These are phyloP conservation scores for Iris macrosiphon DNA, from an alignment of 106 monocot species.

Conservation along the genomic window DNA sequence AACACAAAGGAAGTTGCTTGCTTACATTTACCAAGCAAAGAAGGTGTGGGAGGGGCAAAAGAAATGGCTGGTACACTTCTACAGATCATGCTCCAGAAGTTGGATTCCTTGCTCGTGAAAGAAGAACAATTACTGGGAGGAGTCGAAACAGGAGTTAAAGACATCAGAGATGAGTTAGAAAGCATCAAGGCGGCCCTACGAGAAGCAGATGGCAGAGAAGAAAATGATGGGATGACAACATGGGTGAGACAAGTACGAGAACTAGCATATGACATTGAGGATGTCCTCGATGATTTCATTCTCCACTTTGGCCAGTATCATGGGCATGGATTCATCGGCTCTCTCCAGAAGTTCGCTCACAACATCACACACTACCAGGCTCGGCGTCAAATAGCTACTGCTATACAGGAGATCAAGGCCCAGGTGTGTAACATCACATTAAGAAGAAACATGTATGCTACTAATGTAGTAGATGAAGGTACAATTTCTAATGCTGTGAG, in stretches of 20 bases:
- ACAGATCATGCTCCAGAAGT: no score
- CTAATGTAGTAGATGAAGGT: neutral
- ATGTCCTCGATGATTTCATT: slow-evolving; percentile 18
- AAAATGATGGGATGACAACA: neutral
- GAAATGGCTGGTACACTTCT: slow-evolving; percentile 9
- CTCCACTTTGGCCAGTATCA: slow-evolving; percentile 4
- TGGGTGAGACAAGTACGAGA: slow-evolving; percentile 13
- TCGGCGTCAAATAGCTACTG: slow-evolving; percentile 4
- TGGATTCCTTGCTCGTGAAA: no score
- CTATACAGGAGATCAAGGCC: slow-evolving; percentile 6
- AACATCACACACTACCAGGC: slow-evolving; percentile 1
- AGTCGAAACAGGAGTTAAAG: no score
- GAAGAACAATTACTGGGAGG: no score
- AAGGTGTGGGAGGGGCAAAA: no score
- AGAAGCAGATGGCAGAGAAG: slow-evolving; percentile 8
- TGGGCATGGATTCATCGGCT: neutral
- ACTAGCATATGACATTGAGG: slow-evolving; percentile 18
- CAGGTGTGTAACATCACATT: slow-evolving; percentile 6
- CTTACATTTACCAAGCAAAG: no score
- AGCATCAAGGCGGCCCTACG: slow-evolving; percentile 6
- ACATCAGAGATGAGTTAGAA: no score
- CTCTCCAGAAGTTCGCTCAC: neutral
- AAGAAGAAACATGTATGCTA: slow-evolving; percentile 6
- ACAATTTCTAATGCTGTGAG: slow-evolving; percentile 1
- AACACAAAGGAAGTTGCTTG: no score